These are phyloP conservation scores for Boletus fagicola DNA, from an alignment of 768 basidiomycete genomes.

Conservation along the genomic window DNA sequence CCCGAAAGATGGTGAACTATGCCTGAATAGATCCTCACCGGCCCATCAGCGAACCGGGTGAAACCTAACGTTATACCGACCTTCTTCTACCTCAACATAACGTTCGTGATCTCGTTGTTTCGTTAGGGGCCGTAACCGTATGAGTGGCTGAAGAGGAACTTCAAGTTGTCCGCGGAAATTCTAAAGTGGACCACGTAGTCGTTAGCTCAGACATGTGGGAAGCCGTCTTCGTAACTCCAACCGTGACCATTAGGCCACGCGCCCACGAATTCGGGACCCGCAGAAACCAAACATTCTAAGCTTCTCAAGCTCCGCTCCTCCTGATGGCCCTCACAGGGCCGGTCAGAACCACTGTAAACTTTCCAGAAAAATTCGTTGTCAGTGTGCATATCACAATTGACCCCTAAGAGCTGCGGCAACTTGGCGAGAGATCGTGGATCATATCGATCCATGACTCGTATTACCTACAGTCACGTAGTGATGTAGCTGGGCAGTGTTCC, in stretches of 20 bases:
- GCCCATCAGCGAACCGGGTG: conserved; percentile 5
- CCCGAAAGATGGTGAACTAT: too few species aligned
- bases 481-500: neutral
- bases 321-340: neutral
- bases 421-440: conserved; percentile 12
- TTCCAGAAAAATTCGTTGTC: neutral
- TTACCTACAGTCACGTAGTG: conserved; percentile 8
- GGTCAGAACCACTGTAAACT: neutral
- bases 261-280: conserved; percentile 1
- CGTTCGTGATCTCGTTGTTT: conserved; percentile 17
- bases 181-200: conserved; percentile 11
- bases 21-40: too few species aligned
- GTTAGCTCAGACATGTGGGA: conserved; percentile 28
- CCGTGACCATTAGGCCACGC: conserved; percentile 1
- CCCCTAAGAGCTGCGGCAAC: conserved; percentile 8
- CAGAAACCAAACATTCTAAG: neutral
- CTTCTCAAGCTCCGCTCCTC: neutral
- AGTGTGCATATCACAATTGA: neutral
- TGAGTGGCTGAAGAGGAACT: conserved; percentile 4
- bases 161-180: conserved; percentile 21
- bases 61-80: conserved; percentile 19
- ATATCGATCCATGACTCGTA: conserved; percentile 9
- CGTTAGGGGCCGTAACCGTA: conserved; percentile 17
- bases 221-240: conserved; percentile 3
- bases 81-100: conserved; percentile 9